Conservation (phyloP, 2,329 filamentous ascomycete species). For the Arthrobotrys sinensis region DNA sequence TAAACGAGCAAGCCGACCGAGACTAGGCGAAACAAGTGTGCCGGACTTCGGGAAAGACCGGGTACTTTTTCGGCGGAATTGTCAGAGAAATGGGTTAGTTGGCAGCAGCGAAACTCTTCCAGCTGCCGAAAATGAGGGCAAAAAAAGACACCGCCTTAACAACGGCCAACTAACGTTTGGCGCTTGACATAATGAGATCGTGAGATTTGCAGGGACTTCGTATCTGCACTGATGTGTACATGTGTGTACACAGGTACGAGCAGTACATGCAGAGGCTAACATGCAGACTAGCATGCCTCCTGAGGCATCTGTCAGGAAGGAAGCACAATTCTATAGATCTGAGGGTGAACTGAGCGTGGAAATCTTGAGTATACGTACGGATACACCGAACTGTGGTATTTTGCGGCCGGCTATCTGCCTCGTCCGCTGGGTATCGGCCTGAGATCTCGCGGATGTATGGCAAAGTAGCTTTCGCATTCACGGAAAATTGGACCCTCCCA, state of each 20-base stretch:
- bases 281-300: no score
- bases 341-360: not conserved
- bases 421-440: slow-evolving; percentile 32
- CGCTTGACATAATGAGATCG: slow-evolving; percentile 23
- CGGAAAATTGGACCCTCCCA: slow-evolving; percentile 51
- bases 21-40: slow-evolving; percentile 33
- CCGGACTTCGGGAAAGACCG: slow-evolving; percentile 60
- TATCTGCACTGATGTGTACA: slow-evolving; percentile 1
- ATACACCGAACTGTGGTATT: not conserved
- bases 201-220: slow-evolving; percentile 15
- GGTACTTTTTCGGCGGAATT: slow-evolving; percentile 58
- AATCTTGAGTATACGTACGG: not conserved
- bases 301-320: no score
- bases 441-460: slow-evolving; percentile 48
- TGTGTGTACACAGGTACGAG: not conserved
- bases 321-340: not conserved
- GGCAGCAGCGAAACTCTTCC: slow-evolving; percentile 42
- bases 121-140: slow-evolving; percentile 56
- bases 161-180: slow-evolving; percentile 3
- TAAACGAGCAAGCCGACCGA: slow-evolving; percentile 44
- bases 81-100: slow-evolving; percentile 50
- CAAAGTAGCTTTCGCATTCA: slow-evolving; percentile 39
- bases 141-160: slow-evolving; percentile 34
- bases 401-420: slow-evolving; percentile 34
- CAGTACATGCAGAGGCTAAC: not conserved